These are phyloP conservation scores for Colletotrichum sp. DNA, from an alignment of 2,329 filamentous ascomycete genomes.

Conservation along the genomic window DNA sequence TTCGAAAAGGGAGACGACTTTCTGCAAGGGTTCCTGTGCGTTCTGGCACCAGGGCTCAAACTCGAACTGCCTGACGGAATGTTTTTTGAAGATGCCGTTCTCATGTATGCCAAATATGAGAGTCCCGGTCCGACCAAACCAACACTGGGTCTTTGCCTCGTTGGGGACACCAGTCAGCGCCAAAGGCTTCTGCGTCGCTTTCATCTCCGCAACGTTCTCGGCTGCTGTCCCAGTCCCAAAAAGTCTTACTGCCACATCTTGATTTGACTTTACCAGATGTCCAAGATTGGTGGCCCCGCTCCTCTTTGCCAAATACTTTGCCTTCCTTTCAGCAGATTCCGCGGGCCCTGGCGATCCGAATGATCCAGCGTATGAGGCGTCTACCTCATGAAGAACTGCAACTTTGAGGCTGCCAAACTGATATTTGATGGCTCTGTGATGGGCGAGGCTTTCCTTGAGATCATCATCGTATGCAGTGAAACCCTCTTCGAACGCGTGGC, in stretches of 20 bases:
- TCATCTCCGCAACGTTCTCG: background rate
- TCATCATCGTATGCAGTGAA: background rate
- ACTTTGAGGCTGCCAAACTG: constrained; percentile 43
- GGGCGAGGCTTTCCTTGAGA: constrained; percentile 39
- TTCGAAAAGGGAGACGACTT: background rate
- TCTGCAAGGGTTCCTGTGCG: background rate
- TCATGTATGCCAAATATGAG: background rate
- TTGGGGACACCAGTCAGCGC: background rate
- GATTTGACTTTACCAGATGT: background rate
- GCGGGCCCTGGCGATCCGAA: background rate
- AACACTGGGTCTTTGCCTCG: background rate
- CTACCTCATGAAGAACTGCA: constrained; percentile 44
- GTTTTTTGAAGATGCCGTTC: background rate
- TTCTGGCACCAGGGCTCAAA: background rate
- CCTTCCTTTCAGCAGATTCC: background rate
- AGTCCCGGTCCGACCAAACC: background rate
- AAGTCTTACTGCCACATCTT: background rate
- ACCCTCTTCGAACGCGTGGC: background rate
- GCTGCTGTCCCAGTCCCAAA: background rate
- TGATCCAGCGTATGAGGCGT: background rate
- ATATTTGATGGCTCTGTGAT: constrained; percentile 52
- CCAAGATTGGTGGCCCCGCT: background rate
- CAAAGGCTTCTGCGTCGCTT: background rate
- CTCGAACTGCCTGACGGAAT: background rate
- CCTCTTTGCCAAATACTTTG: background rate